A percentile compares a stretch with the other conserved stretches of the same genome.
Evolutionary conservation across 257 asterid genomes (phyloP).

Genomic region (Jaltomata sinuosa): DNA sequence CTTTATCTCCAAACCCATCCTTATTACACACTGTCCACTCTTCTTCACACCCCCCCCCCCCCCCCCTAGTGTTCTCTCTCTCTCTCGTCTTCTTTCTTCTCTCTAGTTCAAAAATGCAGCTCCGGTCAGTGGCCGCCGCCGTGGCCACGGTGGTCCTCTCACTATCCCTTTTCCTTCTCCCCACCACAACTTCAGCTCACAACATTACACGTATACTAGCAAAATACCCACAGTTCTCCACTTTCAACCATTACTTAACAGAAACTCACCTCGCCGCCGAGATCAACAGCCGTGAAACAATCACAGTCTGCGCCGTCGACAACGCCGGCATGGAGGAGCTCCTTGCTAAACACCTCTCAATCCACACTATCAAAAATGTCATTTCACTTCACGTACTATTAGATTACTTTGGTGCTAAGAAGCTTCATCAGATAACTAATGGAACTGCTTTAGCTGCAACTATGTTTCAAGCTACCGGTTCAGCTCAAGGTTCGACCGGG

Average conservation of each 20-base stretch:
- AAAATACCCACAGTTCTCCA: constrained; percentile 28
- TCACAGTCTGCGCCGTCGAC: constrained; percentile 11
- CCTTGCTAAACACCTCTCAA: constrained; percentile 31
- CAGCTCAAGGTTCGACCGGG: constrained; percentile 58
- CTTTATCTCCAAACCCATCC: too few relatives aligned
- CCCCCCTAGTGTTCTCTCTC: too few relatives aligned
- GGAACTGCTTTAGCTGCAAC: constrained; percentile 62
- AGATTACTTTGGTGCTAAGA: constrained; percentile 58
- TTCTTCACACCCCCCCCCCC: too few relatives aligned
- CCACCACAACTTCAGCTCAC: constrained; percentile 35
- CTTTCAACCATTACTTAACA: constrained; percentile 15
- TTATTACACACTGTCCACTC: too few relatives aligned
- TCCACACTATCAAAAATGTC: constrained; percentile 32
- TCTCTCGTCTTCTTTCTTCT: background rate
- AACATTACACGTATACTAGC: constrained; percentile 48
- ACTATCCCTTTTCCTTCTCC: constrained; percentile 8
- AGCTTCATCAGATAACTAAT: constrained; percentile 55
- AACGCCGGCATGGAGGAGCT: constrained; percentile 55
- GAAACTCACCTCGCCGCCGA: constrained; percentile 55
- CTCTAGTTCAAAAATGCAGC: constrained; percentile 28
- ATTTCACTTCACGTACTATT: constrained; percentile 56
- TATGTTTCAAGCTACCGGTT: constrained; percentile 62
- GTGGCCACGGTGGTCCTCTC: constrained; percentile 15
- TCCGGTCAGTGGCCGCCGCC: constrained; percentile 29
- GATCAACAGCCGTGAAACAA: constrained; percentile 49